Percentiles rank a stretch among this genome's conserved stretches.
phyloP scores from a whole-genome alignment of 2,329 filamentous ascomycete species.

The Coniochaeta prunicola region DNA sequence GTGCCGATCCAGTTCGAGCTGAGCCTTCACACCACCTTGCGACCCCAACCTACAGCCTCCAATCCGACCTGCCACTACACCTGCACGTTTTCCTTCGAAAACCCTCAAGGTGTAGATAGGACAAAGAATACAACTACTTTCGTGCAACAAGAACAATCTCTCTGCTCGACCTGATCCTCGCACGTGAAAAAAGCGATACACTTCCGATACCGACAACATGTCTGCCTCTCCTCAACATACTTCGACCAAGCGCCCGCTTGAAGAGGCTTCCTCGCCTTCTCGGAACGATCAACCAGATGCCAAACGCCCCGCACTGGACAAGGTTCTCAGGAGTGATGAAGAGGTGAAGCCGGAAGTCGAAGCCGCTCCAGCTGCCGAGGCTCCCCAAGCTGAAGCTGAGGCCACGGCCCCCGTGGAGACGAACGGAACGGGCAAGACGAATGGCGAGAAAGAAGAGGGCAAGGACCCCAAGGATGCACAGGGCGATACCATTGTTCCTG shows the following conservation, averaged over 20 bases:
- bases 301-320: constrained; percentile 93
- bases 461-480: constrained; percentile 49
- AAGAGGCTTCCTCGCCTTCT: constrained; percentile 93
- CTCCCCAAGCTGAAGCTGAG: constrained; percentile 19
- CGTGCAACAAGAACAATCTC: constrained; percentile 27
- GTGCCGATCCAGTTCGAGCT: constrained; percentile 10
- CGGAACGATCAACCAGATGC: constrained; percentile 92
- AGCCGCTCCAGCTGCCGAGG: constrained; percentile 17
- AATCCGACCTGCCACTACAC: constrained; percentile 55
- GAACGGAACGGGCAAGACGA: constrained; percentile 42
- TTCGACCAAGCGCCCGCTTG: constrained; percentile 83
- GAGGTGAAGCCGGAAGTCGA: constrained; percentile 30
- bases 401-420: constrained; percentile 30
- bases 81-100: constrained; percentile 90
- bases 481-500: constrained; percentile 62
- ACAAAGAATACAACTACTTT: constrained; percentile 35
- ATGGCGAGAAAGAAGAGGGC: constrained; percentile 33
- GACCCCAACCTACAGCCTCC: constrained; percentile 16
- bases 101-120: constrained; percentile 77
- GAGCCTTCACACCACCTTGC: constrained; percentile 9
- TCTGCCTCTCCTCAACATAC: constrained; percentile 66
- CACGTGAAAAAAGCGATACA: constrained; percentile 18
- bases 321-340: constrained; percentile 67
- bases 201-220: constrained; percentile 44
- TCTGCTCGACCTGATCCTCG: constrained; percentile 17